Conservation (phyloP, 805 yeast species). For the Barnettozyma siamensis region DNA sequence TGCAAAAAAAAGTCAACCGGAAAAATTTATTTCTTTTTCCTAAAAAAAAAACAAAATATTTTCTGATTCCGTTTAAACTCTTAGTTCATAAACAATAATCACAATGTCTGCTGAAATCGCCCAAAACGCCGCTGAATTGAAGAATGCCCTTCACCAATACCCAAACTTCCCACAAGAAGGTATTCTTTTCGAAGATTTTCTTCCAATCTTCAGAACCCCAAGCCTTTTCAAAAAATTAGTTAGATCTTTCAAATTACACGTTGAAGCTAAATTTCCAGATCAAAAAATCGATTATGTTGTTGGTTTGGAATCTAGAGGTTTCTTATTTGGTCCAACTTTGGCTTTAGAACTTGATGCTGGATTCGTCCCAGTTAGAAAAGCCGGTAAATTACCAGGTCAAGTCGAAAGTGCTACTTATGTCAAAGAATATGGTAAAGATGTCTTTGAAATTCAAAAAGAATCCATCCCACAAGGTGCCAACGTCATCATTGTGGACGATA, state of each 20-base stretch:
- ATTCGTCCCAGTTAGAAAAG: slow-evolving; percentile 92
- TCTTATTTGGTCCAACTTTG: slow-evolving; percentile 91
- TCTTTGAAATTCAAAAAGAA: slow-evolving; percentile 80
- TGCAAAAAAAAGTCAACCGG: no score
- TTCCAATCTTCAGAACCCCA: slow-evolving; percentile 89
- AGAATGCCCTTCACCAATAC: slow-evolving; percentile 61
- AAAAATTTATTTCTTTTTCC: no score
- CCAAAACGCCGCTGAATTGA: slow-evolving; percentile 39
- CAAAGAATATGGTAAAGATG: slow-evolving; percentile 92
- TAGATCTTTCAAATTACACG: slow-evolving; percentile 71
- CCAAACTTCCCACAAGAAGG: slow-evolving; percentile 95
- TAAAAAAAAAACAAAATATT: no score
- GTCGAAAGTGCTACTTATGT: slow-evolving; percentile 62
- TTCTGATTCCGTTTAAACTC: no score
- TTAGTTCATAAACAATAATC: neutral
- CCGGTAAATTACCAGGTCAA: slow-evolving; percentile 92
- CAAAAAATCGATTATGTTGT: slow-evolving; percentile 79
- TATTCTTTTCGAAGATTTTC: slow-evolving; percentile 88
- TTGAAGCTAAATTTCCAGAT: slow-evolving; percentile 48
- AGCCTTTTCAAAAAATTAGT: slow-evolving; percentile 73
- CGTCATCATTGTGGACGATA: slow-evolving; percentile 89
- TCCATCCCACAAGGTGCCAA: slow-evolving; percentile 75
- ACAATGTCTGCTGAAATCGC: slow-evolving; percentile 15
- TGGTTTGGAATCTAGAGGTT: slow-evolving; percentile 96
- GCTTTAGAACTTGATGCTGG: slow-evolving; percentile 88